These are phyloP conservation scores for Pichia cabralensis DNA, from an alignment of 805 yeast species.

Conservation along the genomic window DNA sequence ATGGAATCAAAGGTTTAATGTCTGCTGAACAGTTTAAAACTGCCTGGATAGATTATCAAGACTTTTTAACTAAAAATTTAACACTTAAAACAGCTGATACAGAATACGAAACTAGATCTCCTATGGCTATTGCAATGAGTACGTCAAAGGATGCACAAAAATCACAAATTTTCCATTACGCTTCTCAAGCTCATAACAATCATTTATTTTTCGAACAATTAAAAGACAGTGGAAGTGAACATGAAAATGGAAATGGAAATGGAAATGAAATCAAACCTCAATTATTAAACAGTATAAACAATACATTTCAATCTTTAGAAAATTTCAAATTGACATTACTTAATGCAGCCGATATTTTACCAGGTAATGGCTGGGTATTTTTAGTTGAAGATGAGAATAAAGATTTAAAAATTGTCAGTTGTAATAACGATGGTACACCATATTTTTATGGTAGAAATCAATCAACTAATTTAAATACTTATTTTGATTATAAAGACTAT, in stretches of 20 bases:
- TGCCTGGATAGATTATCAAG: slow-evolving; percentile 81
- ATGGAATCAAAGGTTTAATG: slow-evolving; percentile 59
- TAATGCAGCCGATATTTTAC: slow-evolving; percentile 39
- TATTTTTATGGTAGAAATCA: slow-evolving; percentile 62
- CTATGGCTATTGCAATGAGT: slow-evolving; percentile 58
- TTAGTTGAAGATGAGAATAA: slow-evolving; percentile 59
- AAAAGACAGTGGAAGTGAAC: slow-evolving; percentile 11
- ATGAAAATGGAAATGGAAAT: slow-evolving; percentile 12
- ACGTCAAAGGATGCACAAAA: slow-evolving; percentile 58
- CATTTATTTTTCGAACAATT: slow-evolving; percentile 76
- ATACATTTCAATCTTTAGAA: slow-evolving; percentile 36
- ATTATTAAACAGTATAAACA: slow-evolving; percentile 25
- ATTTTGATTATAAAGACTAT: slow-evolving; percentile 47
- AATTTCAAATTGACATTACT: slow-evolving; percentile 41
- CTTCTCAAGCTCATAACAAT: slow-evolving; percentile 87
- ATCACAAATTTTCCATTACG: slow-evolving; percentile 71
- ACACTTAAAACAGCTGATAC: slow-evolving; percentile 67
- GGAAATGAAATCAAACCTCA: slow-evolving; percentile 18
- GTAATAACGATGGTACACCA: slow-evolving; percentile 74
- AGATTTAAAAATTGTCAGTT: slow-evolving; percentile 39
- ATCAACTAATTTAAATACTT: slow-evolving; percentile 65
- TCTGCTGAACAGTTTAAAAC: slow-evolving; percentile 54
- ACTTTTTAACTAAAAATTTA: slow-evolving; percentile 47
- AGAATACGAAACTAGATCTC: slow-evolving; percentile 63
- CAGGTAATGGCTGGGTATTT: slow-evolving; percentile 70